Base-by-base conservation (phyloP, 257 asterid species). In the Solanum chiquidenum region DNA sequence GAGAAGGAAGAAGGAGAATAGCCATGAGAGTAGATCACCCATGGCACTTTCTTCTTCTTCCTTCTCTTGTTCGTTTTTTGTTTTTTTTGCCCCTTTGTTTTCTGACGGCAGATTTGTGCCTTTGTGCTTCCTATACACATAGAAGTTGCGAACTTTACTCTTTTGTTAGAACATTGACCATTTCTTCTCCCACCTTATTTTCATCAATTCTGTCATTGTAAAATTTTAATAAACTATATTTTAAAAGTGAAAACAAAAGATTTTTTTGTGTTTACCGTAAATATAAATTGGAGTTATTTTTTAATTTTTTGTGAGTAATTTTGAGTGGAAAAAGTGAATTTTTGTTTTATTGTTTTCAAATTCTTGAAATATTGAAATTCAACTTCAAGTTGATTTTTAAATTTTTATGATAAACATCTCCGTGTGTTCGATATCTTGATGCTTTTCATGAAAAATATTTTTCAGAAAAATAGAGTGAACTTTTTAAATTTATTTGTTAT, bases 21-120 rank as follows among this genome's bases (percentile, higher is more conserved):
- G 87, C 98, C 98, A 94, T 90, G 96, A 91, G 77, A 95, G 86
- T 84, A 96, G 84, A 92, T 94, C 96, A 88, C 75, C 93, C 98
- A 95, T 95, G 88, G 86, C 88, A 68, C 58, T 73, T 85, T 60
- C 72, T 46, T 49, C 83, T 86, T 38, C 86, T 87, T 75, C 85
- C 76, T 60, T 55, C 88, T 76, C 87, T 83, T 38, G 5, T 49
- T 23, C 49, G 9, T 34, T n/a, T 34, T n/a, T 71, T 21, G 13
- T 35, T 40, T 31, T 37, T 40, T 58, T 44, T 4, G 4, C 1
- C 34, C 49, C 23, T 1, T 6, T 25, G 9, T 25, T 60, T 9
- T 60, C n/a, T 62, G 37, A 23, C 23, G 18, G 29, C 29, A 72
- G 46, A 18, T 33, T 9, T 18, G 27, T 71, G 76, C 23, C n/a